Conservation (phyloP, 768 basidiomycete genomes). For the Gloeopeniophorella convolvens region DNA sequence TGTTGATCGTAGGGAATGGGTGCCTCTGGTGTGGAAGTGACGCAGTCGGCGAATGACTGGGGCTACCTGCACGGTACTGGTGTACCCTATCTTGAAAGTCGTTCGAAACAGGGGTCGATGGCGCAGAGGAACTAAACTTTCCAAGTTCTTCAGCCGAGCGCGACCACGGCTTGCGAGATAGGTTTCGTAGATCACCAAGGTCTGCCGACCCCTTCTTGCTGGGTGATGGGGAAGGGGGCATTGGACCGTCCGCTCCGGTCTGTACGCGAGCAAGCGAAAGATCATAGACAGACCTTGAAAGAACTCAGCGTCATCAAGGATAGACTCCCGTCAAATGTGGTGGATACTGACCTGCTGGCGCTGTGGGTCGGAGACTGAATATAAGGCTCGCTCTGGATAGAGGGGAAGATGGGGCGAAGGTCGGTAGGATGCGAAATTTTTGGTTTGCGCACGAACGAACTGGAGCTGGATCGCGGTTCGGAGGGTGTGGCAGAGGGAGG, state of each 20-base stretch:
- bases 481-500: slow-evolving; percentile 44
- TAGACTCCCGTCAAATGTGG: background rate
- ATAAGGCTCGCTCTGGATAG: slow-evolving; percentile 41
- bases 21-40: slow-evolving; percentile 23
- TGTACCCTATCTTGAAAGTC: slow-evolving; percentile 57
- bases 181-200: slow-evolving; percentile 60
- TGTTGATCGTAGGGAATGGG: slow-evolving; percentile 28
- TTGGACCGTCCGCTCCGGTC: slow-evolving; percentile 35
- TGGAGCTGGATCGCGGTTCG: slow-evolving; percentile 31
- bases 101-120: slow-evolving; percentile 35
- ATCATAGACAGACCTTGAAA: slow-evolving; percentile 58
- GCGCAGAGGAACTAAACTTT: slow-evolving; percentile 37
- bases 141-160: slow-evolving; percentile 74
- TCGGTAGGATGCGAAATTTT: slow-evolving; percentile 85
- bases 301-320: slow-evolving; percentile 1
- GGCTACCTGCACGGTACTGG: slow-evolving; percentile 52
- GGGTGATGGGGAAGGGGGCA: slow-evolving; percentile 28
- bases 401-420: slow-evolving; percentile 61
- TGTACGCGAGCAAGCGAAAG: slow-evolving; percentile 41
- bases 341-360: slow-evolving; percentile 44
- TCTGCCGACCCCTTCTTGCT: slow-evolving; percentile 30
- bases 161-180: slow-evolving; percentile 73
- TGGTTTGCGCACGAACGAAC: slow-evolving; percentile 47
- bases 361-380: slow-evolving; percentile 29
- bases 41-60: slow-evolving; percentile 24